Base-by-base conservation (phyloP, 768 basidiomycete species). In the Mycena vitilis region DNA sequence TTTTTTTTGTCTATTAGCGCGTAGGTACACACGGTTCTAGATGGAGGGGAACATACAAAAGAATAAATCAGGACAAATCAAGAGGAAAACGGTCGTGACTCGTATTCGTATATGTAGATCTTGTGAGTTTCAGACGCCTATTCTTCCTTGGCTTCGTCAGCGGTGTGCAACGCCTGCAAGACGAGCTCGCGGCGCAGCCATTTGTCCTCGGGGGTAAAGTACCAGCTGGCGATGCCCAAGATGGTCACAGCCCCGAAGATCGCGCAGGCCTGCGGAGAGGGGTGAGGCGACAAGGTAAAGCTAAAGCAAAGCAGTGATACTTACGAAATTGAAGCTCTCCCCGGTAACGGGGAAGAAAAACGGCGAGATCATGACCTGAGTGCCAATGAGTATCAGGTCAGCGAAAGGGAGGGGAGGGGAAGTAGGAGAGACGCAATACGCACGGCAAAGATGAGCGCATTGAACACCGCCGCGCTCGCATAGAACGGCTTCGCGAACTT, bases 211-310 rank as follows among this genome's bases (percentile, higher is more conserved):
- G 95, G 93, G 0, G 88, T 91, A 73, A 95, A 85, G 76, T 88
- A 94, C 91, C 92, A 96, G 65, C 87, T 88, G 42, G 90, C 66
- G 65, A 94, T 67, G 5, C 90, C 95, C 71, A 95, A 91, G 68
- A 96, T 81, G 4, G 94, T 93, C 67, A 95, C 89, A 20, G 85
- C 81, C 12, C 88, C 93, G 72, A 95, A 91, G 69, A 96, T 95
- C 51, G 93, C 92, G 57, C 83, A 81, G 9, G 93, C 89, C 92
- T 94, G 56, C 36, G 30, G 30, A 45, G 36, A 63, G 20, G 16
- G 25, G 59, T 44, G 25, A 63, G 66, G 66, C 54, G 69, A 42
- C 38, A 49, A 30, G 38, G 23, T 25, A 16, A 20, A 34, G 16
- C 40, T 42, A 42, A 16, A 42, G 16, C 2, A 42, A 16, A 42